Percentiles rank a stretch among this genome's conserved stretches.
phyloP scores from a whole-genome alignment of 108 stramenopile genomes.

The Schizochytrium sp. region DNA sequence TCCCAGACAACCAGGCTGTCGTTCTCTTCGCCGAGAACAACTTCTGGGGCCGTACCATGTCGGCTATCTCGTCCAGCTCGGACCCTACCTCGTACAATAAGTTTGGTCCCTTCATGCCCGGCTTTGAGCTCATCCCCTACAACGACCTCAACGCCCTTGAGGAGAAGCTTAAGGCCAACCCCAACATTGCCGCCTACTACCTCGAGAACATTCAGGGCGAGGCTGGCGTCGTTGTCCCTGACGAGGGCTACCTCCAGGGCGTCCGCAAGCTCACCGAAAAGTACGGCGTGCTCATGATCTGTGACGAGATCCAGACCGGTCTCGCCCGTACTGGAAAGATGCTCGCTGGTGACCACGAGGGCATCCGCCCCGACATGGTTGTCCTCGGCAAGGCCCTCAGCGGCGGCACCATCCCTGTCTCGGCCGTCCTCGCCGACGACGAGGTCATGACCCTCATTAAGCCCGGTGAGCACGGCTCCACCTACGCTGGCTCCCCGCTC shows the following conservation, averaged over 20 bases:
- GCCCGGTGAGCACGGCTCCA: conserved; percentile 97
- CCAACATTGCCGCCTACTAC: conserved; percentile 91
- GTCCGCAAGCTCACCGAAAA: conserved; percentile 76
- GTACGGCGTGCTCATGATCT: conserved; percentile 89
- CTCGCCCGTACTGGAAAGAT: conserved; percentile 83
- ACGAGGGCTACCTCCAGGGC: conserved; percentile 83
- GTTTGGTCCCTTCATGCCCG: conserved; percentile 96
- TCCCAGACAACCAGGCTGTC: conserved; percentile 71
- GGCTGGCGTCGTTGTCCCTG: conserved; percentile 96
- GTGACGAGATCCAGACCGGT: conserved; percentile 99
- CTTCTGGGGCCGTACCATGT: conserved; percentile 98
- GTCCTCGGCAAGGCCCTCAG: conserved; percentile 89
- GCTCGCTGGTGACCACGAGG: conserved; percentile 81
- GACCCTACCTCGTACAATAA: conserved; percentile 77
- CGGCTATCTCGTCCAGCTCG: conserved; percentile 85
- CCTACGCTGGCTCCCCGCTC: conserved; percentile 96
- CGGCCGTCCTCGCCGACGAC: conserved; percentile 81
- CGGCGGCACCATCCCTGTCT: conserved; percentile 91
- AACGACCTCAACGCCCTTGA: conserved; percentile 74
- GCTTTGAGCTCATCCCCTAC: conserved; percentile 79
- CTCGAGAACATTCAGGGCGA: conserved; percentile 99
- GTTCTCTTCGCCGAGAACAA: conserved; percentile 90
- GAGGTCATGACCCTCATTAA: conserved; percentile 93
- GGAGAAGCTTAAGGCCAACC: conserved; percentile 66
- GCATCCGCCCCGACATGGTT: conserved; percentile 86